Evolutionary conservation across 2,329 filamentous ascomycete species (phyloP).

Genomic region (Talaromyces islandicus): DNA sequence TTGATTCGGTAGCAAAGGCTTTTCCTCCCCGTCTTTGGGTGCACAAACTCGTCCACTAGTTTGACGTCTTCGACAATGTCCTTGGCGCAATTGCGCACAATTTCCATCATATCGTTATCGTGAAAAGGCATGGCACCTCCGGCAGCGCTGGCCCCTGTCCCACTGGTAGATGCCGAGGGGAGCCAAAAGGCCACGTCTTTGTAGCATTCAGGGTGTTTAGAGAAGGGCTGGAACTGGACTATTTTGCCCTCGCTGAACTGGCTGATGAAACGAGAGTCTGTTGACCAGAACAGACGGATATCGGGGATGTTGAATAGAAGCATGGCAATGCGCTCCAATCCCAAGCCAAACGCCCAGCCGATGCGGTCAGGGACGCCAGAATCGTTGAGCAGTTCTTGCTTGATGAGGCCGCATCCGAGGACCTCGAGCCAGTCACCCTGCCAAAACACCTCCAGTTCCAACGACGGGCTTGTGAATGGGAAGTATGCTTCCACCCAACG

Average conservation of each 20-base stretch:
- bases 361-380: slow-evolving; percentile 69
- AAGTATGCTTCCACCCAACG: slow-evolving; percentile 98
- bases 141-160: slow-evolving; percentile 25
- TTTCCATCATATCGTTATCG: slow-evolving; percentile 96
- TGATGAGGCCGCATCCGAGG: slow-evolving; percentile 83
- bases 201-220: slow-evolving; percentile 80
- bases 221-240: slow-evolving; percentile 74
- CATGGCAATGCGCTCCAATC: slow-evolving; percentile 94
- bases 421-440: slow-evolving; percentile 93
- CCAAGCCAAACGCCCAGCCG: slow-evolving; percentile 94
- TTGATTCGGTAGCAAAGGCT: slow-evolving; percentile 91
- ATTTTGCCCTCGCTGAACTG: slow-evolving; percentile 63
- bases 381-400: slow-evolving; percentile 72
- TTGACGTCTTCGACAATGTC: slow-evolving; percentile 82
- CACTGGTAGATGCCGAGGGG: slow-evolving; percentile 33
- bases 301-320: slow-evolving; percentile 93
- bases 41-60: slow-evolving; percentile 78
- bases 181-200: slow-evolving; percentile 97
- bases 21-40: slow-evolving; percentile 75
- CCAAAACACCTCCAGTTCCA: slow-evolving; percentile 95
- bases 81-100: slow-evolving; percentile 75
- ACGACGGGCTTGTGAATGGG: slow-evolving; percentile 91
- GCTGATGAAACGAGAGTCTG: slow-evolving; percentile 73
- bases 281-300: slow-evolving; percentile 93
- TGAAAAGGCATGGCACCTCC: slow-evolving; percentile 56